These are phyloP conservation scores for Funneliformis caledonium DNA, from an alignment of 371 early-diverging fungal genomes.

Conservation along the genomic window DNA sequence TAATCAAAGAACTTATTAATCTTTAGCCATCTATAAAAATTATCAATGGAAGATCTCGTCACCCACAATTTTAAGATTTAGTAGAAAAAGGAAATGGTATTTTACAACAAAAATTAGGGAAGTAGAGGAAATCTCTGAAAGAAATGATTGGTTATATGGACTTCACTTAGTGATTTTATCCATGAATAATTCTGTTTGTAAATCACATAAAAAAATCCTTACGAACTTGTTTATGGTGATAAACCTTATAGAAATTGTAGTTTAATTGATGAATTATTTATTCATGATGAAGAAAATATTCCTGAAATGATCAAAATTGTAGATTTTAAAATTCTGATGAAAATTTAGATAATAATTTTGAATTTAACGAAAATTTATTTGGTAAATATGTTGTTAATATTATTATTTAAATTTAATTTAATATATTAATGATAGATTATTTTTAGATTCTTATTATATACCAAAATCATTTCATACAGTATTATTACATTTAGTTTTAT, in stretches of 20 bases:
- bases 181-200: background rate
- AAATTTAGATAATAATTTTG: no score
- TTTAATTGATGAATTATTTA: slow-evolving; percentile 5
- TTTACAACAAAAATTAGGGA: slow-evolving; percentile 1
- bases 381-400: no score
- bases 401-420: no score
- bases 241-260: background rate
- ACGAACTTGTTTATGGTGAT: slow-evolving; percentile 10
- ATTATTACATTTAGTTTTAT: no score
- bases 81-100: background rate
- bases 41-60: slow-evolving; percentile 24
- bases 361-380: no score
- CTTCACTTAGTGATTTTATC: background rate
- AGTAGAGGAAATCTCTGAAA: background rate
- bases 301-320: background rate
- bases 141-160: background rate
- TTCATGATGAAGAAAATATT: background rate
- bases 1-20: slow-evolving; percentile 1
- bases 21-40: slow-evolving; percentile 1
- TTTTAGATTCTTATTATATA: no score
- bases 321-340: no score
- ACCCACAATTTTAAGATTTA: slow-evolving; percentile 12
- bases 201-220: background rate
- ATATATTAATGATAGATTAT: no score
- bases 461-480: no score